Conservation (phyloP, 2,329 filamentous ascomycete genomes). For the Ophiognomonia clavigignenti-juglandacearum region DNA sequence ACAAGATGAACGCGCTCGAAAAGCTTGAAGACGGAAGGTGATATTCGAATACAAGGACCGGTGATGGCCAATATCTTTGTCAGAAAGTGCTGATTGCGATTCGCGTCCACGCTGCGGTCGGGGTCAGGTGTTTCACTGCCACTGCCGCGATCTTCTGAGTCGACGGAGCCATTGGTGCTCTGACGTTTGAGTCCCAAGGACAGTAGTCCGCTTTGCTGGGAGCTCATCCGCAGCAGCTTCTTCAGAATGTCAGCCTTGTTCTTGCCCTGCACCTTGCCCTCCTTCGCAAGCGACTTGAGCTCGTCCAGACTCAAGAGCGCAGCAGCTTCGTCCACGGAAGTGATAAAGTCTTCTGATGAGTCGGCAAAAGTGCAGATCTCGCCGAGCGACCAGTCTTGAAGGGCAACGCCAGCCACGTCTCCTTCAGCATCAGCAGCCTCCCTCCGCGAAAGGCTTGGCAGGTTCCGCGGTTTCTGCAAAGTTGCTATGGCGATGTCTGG, state of each 20-base stretch:
- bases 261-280: slow-evolving; percentile 80
- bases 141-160: slow-evolving; percentile 37
- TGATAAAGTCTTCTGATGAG: slow-evolving; percentile 66
- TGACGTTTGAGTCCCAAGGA: slow-evolving; percentile 63
- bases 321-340: slow-evolving; percentile 76
- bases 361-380: slow-evolving; percentile 74
- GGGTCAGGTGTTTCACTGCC: slow-evolving; percentile 26
- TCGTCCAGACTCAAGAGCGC: slow-evolving; percentile 82
- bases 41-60: slow-evolving; percentile 80
- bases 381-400: slow-evolving; percentile 42
- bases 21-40: slow-evolving; percentile 65
- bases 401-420: slow-evolving; percentile 26
- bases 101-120: slow-evolving; percentile 37
- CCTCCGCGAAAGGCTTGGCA: slow-evolving; percentile 42
- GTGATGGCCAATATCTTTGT: slow-evolving; percentile 71
- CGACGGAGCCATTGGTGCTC: slow-evolving; percentile 51
- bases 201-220: slow-evolving; percentile 69
- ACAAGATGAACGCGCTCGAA: slow-evolving; percentile 95
- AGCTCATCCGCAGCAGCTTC: slow-evolving; percentile 69
- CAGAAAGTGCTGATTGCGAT: slow-evolving; percentile 69
- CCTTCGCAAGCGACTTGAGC: slow-evolving; percentile 76
- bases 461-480: slow-evolving; percentile 52
- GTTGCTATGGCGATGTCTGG: slow-evolving; percentile 59
- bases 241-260: slow-evolving; percentile 77
- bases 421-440: slow-evolving; percentile 17